phyloP scores from a whole-genome alignment of 805 yeast species.

The Saccharomyces mikatae region DNA sequence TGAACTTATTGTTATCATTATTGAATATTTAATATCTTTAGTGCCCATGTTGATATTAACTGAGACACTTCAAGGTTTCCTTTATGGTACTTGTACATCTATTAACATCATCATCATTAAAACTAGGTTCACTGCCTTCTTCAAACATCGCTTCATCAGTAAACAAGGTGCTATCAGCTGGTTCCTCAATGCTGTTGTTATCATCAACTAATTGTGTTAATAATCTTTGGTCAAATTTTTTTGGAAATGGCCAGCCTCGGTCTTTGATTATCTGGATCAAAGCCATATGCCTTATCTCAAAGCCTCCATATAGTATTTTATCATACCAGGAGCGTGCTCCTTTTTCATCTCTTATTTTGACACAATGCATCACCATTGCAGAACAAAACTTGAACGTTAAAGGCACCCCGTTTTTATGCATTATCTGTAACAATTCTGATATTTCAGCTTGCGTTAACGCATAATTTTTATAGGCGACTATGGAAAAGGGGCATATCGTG shows the following conservation, averaged over 20 bases:
- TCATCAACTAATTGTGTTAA: background rate
- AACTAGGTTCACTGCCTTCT: background rate
- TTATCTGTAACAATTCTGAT: slow-evolving; percentile 11
- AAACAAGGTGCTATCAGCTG: background rate
- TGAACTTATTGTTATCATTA: background rate
- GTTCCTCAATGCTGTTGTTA: background rate
- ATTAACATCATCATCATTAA: background rate
- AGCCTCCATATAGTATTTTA: slow-evolving; percentile 18
- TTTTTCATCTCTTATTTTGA: slow-evolving; percentile 9
- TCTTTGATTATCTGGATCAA: slow-evolving; percentile 13
- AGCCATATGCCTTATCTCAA: slow-evolving; percentile 14
- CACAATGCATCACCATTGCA: slow-evolving; percentile 18
- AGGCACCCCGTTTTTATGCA: slow-evolving; percentile 17
- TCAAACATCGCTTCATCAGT: background rate
- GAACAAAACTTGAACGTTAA: slow-evolving; percentile 22
- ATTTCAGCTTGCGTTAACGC: slow-evolving; percentile 14
- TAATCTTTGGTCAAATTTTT: background rate
- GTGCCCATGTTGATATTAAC: background rate
- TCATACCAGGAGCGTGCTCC: slow-evolving; percentile 26
- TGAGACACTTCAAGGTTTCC: background rate
- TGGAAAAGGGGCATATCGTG: slow-evolving; percentile 19
- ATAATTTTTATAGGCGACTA: slow-evolving; percentile 17
- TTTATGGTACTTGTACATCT: background rate
- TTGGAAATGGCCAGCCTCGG: slow-evolving; percentile 23
- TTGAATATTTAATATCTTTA: background rate